phyloP scores from a whole-genome alignment of 352 stramenopile genomes.

The Globisporangium echinulatum region DNA sequence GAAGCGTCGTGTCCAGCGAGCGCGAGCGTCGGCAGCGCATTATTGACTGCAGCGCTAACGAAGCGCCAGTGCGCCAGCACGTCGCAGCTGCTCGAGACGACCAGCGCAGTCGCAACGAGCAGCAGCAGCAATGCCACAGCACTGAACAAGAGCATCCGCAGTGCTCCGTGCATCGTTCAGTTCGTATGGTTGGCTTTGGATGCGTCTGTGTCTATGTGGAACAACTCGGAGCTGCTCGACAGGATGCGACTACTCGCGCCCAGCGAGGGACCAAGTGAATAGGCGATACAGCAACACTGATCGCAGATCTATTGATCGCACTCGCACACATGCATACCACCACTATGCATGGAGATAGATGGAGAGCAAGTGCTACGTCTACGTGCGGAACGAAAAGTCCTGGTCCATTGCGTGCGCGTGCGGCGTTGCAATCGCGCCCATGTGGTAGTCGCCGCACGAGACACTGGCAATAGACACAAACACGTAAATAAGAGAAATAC shows the following conservation, averaged over 20 bases:
- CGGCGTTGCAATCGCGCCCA: slow-evolving; percentile 71
- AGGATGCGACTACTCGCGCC: too few relatives aligned
- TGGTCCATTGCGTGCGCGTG: slow-evolving; percentile 65
- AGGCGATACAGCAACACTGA: too few relatives aligned
- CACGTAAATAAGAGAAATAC: not conserved
- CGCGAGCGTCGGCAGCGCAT: not conserved
- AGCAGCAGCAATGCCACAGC: not conserved
- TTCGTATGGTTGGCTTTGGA: too few relatives aligned
- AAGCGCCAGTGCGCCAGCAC: not conserved
- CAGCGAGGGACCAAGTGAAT: too few relatives aligned
- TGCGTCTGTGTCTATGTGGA: too few relatives aligned
- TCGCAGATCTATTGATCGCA: not conserved
- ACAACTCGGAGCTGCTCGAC: too few relatives aligned
- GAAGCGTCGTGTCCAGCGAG: not conserved
- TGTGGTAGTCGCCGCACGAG: slow-evolving; percentile 84
- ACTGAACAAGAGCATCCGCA: not conserved
- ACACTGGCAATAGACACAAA: slow-evolving; percentile 25
- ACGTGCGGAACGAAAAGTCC: slow-evolving; percentile 78
- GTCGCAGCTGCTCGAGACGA: not conserved
- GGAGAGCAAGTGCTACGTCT: not conserved
- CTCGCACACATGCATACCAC: not conserved
- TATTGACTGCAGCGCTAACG: too few relatives aligned
- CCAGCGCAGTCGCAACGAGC: not conserved
- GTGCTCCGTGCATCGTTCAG: too few relatives aligned
- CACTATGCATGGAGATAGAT: too few relatives aligned